These are phyloP conservation scores for Rubroboletus satanas DNA, from an alignment of 768 basidiomycete genomes.

Conservation along the genomic window DNA sequence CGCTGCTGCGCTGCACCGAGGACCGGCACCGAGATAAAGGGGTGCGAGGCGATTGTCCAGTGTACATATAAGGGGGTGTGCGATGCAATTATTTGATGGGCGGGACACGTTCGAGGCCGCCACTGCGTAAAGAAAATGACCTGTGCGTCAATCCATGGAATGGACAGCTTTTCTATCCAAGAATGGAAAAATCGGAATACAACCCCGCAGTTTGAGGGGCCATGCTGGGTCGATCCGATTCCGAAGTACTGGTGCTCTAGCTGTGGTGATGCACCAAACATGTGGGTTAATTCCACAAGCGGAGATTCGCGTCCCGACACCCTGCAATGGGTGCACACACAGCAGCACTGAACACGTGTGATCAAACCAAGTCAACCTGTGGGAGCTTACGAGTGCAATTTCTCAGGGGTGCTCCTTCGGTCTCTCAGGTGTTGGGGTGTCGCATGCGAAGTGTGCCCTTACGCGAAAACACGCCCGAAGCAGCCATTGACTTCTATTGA, in stretches of 20 bases:
- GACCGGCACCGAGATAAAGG: slow-evolving; percentile 26
- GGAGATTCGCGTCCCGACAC: slow-evolving; percentile 22
- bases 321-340: slow-evolving; percentile 13
- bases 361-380: slow-evolving; percentile 17
- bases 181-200: slow-evolving; percentile 12
- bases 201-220: slow-evolving; percentile 33
- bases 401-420: slow-evolving; percentile 10
- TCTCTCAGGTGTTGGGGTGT: slow-evolving; percentile 13
- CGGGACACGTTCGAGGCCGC: slow-evolving; percentile 10
- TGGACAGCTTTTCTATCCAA: slow-evolving; percentile 1
- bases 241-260: slow-evolving; percentile 9
- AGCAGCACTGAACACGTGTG: slow-evolving; percentile 21
- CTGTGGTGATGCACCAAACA: slow-evolving; percentile 7
- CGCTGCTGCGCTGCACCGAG: slow-evolving; percentile 17
- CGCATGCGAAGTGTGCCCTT: slow-evolving; percentile 2
- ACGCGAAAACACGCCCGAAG: slow-evolving; percentile 10
- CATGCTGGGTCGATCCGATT: slow-evolving; percentile 25
- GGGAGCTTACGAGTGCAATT: slow-evolving; percentile 11
- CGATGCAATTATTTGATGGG: slow-evolving; percentile 1
- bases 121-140: slow-evolving; percentile 20
- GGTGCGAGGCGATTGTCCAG: not conserved
- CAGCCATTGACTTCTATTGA: slow-evolving; percentile 10
- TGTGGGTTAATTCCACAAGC: slow-evolving; percentile 23
- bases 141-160: slow-evolving; percentile 16
- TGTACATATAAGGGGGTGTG: slow-evolving; percentile 3